phyloP scores from a whole-genome alignment of 129 eudicot species.

The Artemisia tridentata region DNA sequence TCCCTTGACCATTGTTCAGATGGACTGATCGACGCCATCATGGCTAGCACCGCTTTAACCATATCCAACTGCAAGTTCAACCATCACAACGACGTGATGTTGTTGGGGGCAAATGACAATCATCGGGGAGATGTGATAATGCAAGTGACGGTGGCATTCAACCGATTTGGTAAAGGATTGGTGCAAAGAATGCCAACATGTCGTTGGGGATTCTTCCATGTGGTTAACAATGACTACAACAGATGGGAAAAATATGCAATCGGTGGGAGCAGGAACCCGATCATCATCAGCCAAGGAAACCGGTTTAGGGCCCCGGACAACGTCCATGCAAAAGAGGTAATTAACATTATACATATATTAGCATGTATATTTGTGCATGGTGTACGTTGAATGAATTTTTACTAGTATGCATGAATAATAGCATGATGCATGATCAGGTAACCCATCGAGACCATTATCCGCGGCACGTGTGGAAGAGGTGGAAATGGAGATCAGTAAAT shows the following conservation, averaged over 20 bases:
- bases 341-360: too few relatives aligned
- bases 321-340: constrained; percentile 61
- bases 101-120: constrained; percentile 62
- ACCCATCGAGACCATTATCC: constrained; percentile 72
- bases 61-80: constrained; percentile 77
- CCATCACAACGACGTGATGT: constrained; percentile 65
- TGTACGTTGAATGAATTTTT: not conserved
- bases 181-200: constrained; percentile 83
- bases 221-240: constrained; percentile 84
- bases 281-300: constrained; percentile 92
- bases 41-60: constrained; percentile 66
- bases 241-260: constrained; percentile 86
- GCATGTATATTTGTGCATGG: too few relatives aligned
- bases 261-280: constrained; percentile 76
- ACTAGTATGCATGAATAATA: not conserved
- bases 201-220: constrained; percentile 74
- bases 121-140: constrained; percentile 48
- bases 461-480: constrained; percentile 46
- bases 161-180: constrained; percentile 66
- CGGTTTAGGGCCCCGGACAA: constrained; percentile 65
- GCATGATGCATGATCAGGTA: constrained; percentile 36
- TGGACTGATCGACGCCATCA: constrained; percentile 69
- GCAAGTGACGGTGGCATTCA: constrained; percentile 84
- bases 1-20: constrained; percentile 51
- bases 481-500: constrained; percentile 81